Evolutionary conservation across 202 grass and related monocot genomes (phyloP), one percentile per base, ranked within the genome.

Genomic region (Hordeum pubiflorum): DNA sequence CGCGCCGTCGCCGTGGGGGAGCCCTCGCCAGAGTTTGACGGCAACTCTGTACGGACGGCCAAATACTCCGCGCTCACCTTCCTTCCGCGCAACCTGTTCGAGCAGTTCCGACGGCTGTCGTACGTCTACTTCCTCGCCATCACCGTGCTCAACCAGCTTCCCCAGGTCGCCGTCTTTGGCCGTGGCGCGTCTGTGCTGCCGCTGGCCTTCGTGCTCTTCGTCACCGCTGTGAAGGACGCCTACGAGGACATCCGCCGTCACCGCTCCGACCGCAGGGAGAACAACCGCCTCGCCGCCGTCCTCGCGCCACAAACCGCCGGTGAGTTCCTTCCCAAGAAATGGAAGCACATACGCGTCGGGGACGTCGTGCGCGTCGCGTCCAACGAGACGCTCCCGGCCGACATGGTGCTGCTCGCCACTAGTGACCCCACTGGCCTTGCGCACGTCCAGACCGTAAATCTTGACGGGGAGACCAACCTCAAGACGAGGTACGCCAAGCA

Each of bases 401-500:
- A 94, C 86, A 92, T 97, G 20, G 88, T 97, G 43, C 56, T 97
- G 40, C 87, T 97, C 23, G 70, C 87, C 60, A 92, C 94, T 76
- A 87, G 86, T 74, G 87, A 92, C 32, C 75, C 91, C 60, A 90
- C 85, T 11, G 91, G 94, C 32, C 85, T 97, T 13, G 91, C 94
- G 1, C 92, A 94, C 57, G 87, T 97, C 44, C 87, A 90, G 85
- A 97, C 94, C 9, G 91, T 90, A 33, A 97, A 97, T 84, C 87
- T 97, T 23, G 94, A 97, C 67, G 94, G 91, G 5, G 94, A 97
- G 80, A 89, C 87, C 77, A 97, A 94, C 69, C 85, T 97, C 63
- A 97, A 97, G 86, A 90, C 86, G 29, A 79, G 94, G 76, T 97
- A 97, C 58, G 94, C 94, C n/a, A 94, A 83, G 80, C 94, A 97